Evolutionary conservation across 208 protist genomes (phyloP).

Genomic region (Leishmania martiniquensis): DNA sequence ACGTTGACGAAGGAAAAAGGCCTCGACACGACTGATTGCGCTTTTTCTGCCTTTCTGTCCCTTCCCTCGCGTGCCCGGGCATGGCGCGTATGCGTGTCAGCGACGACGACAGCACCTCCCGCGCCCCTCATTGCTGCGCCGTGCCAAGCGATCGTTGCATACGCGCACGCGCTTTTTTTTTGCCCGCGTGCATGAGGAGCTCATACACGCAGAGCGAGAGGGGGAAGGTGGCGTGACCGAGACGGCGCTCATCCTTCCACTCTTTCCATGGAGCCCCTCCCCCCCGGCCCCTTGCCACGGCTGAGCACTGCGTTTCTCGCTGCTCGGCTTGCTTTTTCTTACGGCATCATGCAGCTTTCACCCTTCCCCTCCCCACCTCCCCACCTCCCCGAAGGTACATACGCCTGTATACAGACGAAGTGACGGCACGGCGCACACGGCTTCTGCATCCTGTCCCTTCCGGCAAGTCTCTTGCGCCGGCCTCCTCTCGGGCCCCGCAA

Average conservation of each 20-base stretch:
- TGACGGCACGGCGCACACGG: not conserved
- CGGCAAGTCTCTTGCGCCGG: not conserved
- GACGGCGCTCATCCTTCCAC: not conserved
- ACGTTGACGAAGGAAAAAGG: too few species aligned
- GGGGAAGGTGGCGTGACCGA: not conserved
- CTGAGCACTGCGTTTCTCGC: not conserved
- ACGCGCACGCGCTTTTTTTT: too few species aligned
- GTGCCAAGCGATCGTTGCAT: too few species aligned
- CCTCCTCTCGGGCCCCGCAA: not conserved
- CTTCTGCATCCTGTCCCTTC: not conserved
- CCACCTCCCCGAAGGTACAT: not conserved
- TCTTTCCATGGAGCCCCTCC: not conserved
- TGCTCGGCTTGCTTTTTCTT: not conserved
- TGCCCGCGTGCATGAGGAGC: too few species aligned
- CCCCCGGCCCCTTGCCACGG: not conserved
- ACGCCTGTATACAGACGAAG: not conserved
- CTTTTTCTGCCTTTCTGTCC: not conserved
- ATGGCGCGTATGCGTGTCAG: too few species aligned
- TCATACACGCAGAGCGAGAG: not conserved
- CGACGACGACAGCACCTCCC: not conserved
- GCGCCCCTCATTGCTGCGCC: too few species aligned
- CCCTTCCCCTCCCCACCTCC: not conserved
- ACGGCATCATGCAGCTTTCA: not conserved
- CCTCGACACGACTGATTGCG: too few species aligned
- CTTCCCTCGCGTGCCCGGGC: too few species aligned